Conservation (phyloP, 768 basidiomycete species). For the Boletus rubroflammeus region DNA sequence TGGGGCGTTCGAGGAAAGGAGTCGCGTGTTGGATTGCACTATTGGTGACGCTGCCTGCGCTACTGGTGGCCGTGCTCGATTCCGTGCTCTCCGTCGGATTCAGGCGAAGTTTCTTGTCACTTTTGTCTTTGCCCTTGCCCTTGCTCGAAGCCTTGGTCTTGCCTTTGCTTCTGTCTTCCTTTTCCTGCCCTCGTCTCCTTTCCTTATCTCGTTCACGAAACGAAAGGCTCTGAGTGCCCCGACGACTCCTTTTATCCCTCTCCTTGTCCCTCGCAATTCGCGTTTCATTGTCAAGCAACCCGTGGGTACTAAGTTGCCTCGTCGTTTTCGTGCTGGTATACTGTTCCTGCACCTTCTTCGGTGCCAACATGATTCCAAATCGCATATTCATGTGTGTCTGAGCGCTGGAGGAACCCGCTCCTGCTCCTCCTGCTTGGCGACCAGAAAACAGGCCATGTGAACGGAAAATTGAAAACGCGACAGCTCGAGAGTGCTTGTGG, state of each 20-base stretch:
- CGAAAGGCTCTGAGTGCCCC: conserved; percentile 11
- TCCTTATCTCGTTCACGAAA: conserved; percentile 25
- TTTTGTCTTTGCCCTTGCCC: conserved; percentile 30
- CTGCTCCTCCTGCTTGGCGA: conserved; percentile 10
- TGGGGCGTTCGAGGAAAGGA: conserved; percentile 11
- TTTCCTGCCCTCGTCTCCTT: conserved; percentile 14
- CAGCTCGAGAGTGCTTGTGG: conserved; percentile 78
- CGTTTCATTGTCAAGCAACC: conserved; percentile 50
- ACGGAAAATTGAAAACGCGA: conserved; percentile 77
- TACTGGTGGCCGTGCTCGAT: conserved; percentile 30
- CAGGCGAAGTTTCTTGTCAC: conserved; percentile 27
- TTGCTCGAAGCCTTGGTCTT: conserved; percentile 23
- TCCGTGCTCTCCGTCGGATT: conserved; percentile 32
- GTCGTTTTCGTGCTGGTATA: conserved; percentile 76
- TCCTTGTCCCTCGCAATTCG: conserved; percentile 21
- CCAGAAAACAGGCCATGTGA: conserved; percentile 40
- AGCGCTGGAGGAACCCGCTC: conserved; percentile 6
- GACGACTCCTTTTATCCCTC: conserved; percentile 12
- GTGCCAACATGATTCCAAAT: conserved; percentile 57
- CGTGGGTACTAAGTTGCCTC: conserved; percentile 62
- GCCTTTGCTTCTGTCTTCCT: conserved; percentile 19
- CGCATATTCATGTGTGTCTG: conserved; percentile 28
- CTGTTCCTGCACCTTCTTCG: conserved; percentile 72
- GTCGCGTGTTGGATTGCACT: conserved; percentile 3
- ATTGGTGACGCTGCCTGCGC: conserved; percentile 25